phyloP scores from a whole-genome alignment of 1,284 basidiomycete species.

The Polyporus tsugae region DNA sequence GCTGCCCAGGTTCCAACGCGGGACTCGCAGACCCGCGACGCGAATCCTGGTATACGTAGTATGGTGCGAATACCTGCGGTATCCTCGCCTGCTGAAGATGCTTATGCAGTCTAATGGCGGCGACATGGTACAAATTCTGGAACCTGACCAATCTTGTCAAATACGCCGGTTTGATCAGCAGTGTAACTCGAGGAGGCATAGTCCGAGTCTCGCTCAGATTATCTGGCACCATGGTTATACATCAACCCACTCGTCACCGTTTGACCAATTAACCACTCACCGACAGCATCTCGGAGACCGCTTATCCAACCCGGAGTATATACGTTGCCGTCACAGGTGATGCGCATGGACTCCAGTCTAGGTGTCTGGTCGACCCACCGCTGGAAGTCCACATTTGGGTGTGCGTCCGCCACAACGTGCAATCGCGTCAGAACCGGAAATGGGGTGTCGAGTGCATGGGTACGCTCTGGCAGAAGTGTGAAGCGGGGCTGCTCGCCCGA shows the following conservation, averaged over 20 bases:
- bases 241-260: not conserved
- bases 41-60: slow-evolving; percentile 7
- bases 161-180: slow-evolving; percentile 3
- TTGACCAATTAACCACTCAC: not conserved
- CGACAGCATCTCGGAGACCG: not conserved
- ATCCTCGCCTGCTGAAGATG: not conserved
- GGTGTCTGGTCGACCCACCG: not conserved
- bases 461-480: not conserved
- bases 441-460: not conserved
- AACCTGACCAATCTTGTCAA: not conserved
- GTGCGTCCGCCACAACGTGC: slow-evolving; percentile 10
- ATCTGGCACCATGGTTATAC: not conserved
- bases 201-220: not conserved
- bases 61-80: slow-evolving; percentile 9
- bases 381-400: slow-evolving; percentile 2
- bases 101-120: not conserved
- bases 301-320: not conserved
- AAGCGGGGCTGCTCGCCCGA: slow-evolving; percentile 10
- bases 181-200: not conserved
- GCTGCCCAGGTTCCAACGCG: not conserved
- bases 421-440: slow-evolving; percentile 9
- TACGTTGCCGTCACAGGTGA: not conserved
- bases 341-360: not conserved
- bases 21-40: not conserved
- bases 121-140: not conserved